Conservation (phyloP, 176 grass and related monocot species). For the Neostapfia colusana region DNA sequence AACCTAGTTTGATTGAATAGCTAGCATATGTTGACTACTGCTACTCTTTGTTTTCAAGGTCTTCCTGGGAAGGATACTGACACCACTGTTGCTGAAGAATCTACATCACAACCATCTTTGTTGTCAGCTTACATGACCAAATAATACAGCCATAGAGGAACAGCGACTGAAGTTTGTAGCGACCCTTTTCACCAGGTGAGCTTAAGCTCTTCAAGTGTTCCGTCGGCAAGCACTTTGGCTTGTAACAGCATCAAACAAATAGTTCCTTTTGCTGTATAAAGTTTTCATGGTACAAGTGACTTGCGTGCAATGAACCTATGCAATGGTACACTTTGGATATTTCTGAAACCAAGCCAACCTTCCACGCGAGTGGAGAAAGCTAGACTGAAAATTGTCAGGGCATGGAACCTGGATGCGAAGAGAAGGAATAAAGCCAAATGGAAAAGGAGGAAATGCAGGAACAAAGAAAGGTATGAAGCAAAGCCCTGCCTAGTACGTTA, state of each 20-base stretch:
- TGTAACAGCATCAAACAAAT: background rate
- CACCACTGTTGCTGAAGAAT: conserved; percentile 21
- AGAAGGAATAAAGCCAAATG: background rate
- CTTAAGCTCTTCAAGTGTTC: conserved; percentile 17
- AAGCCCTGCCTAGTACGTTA: background rate
- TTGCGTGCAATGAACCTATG: background rate
- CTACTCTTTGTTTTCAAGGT: background rate
- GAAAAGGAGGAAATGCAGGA: conserved; percentile 6
- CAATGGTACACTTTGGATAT: background rate
- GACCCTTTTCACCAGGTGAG: background rate
- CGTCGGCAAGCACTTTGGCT: conserved; percentile 18
- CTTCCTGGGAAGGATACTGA: background rate
- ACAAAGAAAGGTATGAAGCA: conserved; percentile 29
- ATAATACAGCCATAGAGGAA: background rate
- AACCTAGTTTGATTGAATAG: background rate
- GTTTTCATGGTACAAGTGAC: background rate
- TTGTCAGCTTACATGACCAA: background rate
- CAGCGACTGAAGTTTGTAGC: background rate
- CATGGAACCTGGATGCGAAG: background rate
- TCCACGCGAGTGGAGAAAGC: background rate
- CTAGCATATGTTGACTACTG: conserved; percentile 2
- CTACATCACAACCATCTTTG: background rate
- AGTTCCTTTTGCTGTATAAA: background rate
- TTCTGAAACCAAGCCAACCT: background rate
- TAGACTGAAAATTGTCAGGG: background rate